Conservation (phyloP, 2,329 filamentous ascomycete genomes). For the Teratosphaeria nubilosa region DNA sequence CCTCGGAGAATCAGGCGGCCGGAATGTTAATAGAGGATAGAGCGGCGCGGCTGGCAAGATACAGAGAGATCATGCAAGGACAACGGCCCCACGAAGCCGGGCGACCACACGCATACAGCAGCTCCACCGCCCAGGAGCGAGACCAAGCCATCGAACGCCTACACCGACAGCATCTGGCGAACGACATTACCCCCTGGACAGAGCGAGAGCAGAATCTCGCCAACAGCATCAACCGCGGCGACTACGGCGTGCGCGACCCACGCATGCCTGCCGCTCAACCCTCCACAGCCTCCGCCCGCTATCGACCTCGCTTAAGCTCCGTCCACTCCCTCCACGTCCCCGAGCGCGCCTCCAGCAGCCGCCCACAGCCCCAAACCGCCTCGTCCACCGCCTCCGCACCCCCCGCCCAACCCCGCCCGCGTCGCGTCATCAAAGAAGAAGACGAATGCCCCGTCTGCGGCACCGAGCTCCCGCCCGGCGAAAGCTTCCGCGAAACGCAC, state of each 20-base stretch:
- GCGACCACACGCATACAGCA: not conserved
- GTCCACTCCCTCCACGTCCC: not conserved
- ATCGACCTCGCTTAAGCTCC: not conserved
- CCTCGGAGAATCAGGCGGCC: not conserved
- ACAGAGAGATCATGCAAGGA: not conserved
- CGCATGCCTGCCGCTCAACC: not conserved
- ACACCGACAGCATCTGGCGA: not conserved
- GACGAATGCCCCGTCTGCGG: conserved; percentile 74
- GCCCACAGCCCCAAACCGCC: not conserved
- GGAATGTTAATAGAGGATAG: not conserved
- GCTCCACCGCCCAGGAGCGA: not conserved
- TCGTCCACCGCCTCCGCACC: not conserved
- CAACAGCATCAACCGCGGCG: not conserved
- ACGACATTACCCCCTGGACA: not conserved
- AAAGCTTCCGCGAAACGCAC: conserved; percentile 33
- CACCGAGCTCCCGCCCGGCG: conserved; percentile 53
- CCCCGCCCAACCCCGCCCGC: not conserved
- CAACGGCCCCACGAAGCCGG: not conserved
- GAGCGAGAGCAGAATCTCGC: not conserved
- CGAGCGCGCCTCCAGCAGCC: not conserved
- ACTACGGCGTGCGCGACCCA: not conserved
- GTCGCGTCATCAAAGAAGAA: conserved; percentile 45
- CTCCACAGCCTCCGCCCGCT: not conserved
- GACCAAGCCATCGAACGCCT: not conserved
- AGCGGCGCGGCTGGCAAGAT: not conserved